Base-by-base conservation (phyloP, 1,139 yeast species). In the Sugiyamaella sp. region DNA sequence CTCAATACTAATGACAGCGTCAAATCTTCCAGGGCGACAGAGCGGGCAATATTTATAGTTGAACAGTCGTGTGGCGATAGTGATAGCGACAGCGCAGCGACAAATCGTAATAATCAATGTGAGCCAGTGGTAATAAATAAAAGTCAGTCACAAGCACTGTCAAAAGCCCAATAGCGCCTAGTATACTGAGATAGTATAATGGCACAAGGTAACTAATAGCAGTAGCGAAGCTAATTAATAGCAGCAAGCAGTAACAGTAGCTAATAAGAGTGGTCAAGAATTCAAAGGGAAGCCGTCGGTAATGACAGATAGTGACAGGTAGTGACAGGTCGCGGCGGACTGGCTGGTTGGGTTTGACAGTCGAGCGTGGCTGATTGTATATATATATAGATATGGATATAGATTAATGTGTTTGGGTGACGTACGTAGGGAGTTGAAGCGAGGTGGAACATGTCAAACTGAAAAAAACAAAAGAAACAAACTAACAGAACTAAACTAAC, bases 141-240 rank as follows among this genome's bases (percentile, higher is more conserved):
- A n/a, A n/a, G n/a, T n/a, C n/a, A 29, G 35, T 29, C 35, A 29
- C 35, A 29, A 29, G 35, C 35, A 12, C 35, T 29, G 35, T 29
- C 35, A 29, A 29, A 29, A 4, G 8, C 35, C 35, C 35, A 29
- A 29, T 29, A 29, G 4, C 14, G 35, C 8, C n/a, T 29, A 29
- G 35, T n/a, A n/a, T n/a, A n/a, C 35, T 29, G 14, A 29, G n/a
- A 14, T 10, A 8, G 8, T 25, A 25, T 10, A 29, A 29, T 29
- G 35, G n/a, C 35, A 29, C 8, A 10, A 29, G n/a, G 8, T 4
- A 12, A 14, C 35, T 29, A 29, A 29, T 29, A 14, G 4, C 35
- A 29, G 35, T 29, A 10, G 14, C 14, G 35, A 12, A 6, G 8
- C 35, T 14, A 12, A 14, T 5, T 6, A 12, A 29, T 29, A 10